Base-by-base conservation (phyloP, 2,329 filamentous ascomycete genomes). In the Penicillium sp. region DNA sequence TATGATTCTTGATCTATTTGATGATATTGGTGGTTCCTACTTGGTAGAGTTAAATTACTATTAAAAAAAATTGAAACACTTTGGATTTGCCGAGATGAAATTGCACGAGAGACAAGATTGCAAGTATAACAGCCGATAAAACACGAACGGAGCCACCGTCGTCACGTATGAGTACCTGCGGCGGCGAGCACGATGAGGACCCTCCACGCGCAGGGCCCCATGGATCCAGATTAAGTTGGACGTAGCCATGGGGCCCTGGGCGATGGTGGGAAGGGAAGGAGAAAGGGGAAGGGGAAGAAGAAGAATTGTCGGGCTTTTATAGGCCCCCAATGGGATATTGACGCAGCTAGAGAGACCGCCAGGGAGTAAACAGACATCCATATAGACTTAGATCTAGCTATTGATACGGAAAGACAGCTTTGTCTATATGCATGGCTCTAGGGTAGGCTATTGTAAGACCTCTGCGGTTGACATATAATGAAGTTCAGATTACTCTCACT, bases 1-100 rank as follows among this genome's bases (percentile, higher is more conserved):
- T 49, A 49, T 45, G 47, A 49, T 45, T 39, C 31, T 48, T 43
- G 32, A 35, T 44, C 31, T 45, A 24, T 33, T 41, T 47, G 43
- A 34, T 28, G 29, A 47, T 47, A 15, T 41, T 41, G 35, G 35
- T 33, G 45, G 10, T 29, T n/a, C 32, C 21, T 6, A 29, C 34
- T 31, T 31, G 28, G 12, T 40, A 47, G 37, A 42, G n/a, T 22
- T 47, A 34, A 42, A 46, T 19, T 22, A 32, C 19, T 33, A 40
- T 33, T 26, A n/a, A 40, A 47, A 41, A 46, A 46, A 47, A 42
- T 42, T 42, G 37, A 42, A 47, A 33, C 12, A 8, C 8, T 45
- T 42, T 34, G 29, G 10, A 33, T 33, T 17, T 28, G 10, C 6
- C 12, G 12, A n/a, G 17, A 41, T 12, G 28, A 3, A 40, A 19